A percentile compares a stretch with the other conserved stretches of the same genome.
phyloP scores from a whole-genome alignment of 2,329 filamentous ascomycete genomes.

The Paecilomyces variotii region DNA sequence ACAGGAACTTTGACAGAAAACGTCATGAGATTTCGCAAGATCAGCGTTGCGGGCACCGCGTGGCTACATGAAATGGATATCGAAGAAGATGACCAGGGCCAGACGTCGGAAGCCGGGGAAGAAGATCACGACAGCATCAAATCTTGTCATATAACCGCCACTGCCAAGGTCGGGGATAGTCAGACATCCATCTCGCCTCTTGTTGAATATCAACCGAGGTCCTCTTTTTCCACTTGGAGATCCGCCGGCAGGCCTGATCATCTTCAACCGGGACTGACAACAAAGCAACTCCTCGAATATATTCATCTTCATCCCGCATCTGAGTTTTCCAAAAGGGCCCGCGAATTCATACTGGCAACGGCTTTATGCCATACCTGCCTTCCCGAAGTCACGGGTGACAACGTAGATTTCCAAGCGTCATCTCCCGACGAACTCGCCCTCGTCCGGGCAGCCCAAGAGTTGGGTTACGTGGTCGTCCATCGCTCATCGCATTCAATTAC shows the following conservation, averaged over 20 bases:
- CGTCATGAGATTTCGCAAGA: slow-evolving; percentile 72
- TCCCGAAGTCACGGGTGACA: slow-evolving; percentile 60
- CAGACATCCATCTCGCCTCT: slow-evolving; percentile 29
- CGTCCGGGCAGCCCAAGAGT: slow-evolving; percentile 64
- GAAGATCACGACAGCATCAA: slow-evolving; percentile 40
- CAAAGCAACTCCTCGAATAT: slow-evolving; percentile 56
- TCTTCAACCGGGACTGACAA: slow-evolving; percentile 61
- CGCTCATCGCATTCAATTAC: slow-evolving; percentile 58
- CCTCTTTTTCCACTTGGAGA: not conserved
- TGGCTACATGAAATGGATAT: slow-evolving; percentile 67
- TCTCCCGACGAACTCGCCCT: slow-evolving; percentile 74
- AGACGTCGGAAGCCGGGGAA: slow-evolving; percentile 3
- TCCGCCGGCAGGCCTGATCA: slow-evolving; percentile 40
- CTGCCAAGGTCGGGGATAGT: slow-evolving; percentile 28
- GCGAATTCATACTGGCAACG: slow-evolving; percentile 67
- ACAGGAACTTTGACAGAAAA: slow-evolving; percentile 79
- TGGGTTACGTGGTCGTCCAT: slow-evolving; percentile 64
- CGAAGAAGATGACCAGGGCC: slow-evolving; percentile 22
- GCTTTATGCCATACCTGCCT: slow-evolving; percentile 74
- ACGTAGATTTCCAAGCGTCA: slow-evolving; percentile 64
- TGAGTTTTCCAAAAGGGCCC: slow-evolving; percentile 31
- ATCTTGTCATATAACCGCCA: not conserved
- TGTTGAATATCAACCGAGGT: not conserved
- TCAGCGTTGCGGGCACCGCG: slow-evolving; percentile 67
- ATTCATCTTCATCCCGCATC: slow-evolving; percentile 53